Evolutionary conservation across 306 rosid genomes (phyloP).

Genomic region (Rubus idaeus): DNA sequence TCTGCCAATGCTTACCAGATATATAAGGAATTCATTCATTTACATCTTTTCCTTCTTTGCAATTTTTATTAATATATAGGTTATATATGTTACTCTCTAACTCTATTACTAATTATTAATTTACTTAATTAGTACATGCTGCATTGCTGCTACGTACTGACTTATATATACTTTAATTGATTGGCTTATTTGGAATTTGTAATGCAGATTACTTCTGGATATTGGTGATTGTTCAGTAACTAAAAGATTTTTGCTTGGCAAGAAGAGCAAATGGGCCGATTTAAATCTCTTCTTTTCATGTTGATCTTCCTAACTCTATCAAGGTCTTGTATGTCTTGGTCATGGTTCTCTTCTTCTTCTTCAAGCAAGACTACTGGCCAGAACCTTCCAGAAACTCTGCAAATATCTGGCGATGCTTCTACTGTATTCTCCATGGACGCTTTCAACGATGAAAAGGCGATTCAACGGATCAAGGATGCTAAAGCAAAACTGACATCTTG

Average conservation of each 20-base stretch:
- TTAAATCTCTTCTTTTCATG: neutral
- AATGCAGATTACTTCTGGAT: neutral
- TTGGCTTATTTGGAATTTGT: neutral
- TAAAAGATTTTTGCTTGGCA: neutral
- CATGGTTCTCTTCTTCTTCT: slow-evolving; percentile 9
- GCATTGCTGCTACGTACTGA: too few relatives aligned
- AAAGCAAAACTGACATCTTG: slow-evolving; percentile 15
- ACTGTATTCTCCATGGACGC: slow-evolving; percentile 15
- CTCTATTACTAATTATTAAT: too few relatives aligned
- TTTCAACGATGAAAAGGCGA: slow-evolving; percentile 12
- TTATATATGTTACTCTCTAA: too few relatives aligned
- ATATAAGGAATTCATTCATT: neutral
- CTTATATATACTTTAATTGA: neutral
- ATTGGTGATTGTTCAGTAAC: neutral
- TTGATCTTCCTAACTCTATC: slow-evolving; percentile 12
- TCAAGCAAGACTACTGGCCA: neutral
- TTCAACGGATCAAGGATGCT: slow-evolving; percentile 11
- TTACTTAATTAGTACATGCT: too few relatives aligned
- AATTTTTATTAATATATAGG: neutral
- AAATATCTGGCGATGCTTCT: neutral
- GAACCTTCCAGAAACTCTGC: neutral
- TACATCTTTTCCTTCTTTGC: neutral
- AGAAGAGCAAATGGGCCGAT: slow-evolving; percentile 7
- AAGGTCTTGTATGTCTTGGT: slow-evolving; percentile 13
- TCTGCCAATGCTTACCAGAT: neutral